Conservation (phyloP, 192 early-diverging fungal genomes). For the Coemansia sp. region DNA sequence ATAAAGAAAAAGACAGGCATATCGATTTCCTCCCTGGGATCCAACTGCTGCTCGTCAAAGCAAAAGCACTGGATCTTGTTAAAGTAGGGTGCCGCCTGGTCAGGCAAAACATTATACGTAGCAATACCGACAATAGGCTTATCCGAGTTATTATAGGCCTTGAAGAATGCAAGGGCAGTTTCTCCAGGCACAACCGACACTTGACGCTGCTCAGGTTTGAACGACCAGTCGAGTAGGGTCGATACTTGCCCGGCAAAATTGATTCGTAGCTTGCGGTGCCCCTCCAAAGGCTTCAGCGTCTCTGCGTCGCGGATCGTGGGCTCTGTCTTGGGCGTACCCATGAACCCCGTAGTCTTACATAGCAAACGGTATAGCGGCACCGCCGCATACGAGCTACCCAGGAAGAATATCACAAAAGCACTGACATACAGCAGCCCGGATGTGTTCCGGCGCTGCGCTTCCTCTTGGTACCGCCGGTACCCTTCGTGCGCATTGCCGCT, state of each 20-base stretch:
- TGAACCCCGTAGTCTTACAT: slow-evolving; percentile 89
- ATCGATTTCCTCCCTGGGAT: slow-evolving; percentile 87
- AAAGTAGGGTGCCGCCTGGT: slow-evolving; percentile 91
- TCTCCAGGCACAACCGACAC: slow-evolving; percentile 93
- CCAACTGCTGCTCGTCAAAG: slow-evolving; percentile 96
- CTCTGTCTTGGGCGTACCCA: slow-evolving; percentile 86
- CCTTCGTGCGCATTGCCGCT: slow-evolving; percentile 26
- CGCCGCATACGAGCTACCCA: slow-evolving; percentile 88
- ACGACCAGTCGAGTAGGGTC: slow-evolving; percentile 83
- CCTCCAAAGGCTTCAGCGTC: slow-evolving; percentile 64
- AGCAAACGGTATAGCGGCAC: slow-evolving; percentile 95
- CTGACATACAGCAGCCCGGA: slow-evolving; percentile 71
- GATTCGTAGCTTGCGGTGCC: slow-evolving; percentile 65
- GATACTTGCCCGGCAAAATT: slow-evolving; percentile 74
- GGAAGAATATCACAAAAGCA: slow-evolving; percentile 77
- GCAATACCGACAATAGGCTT: slow-evolving; percentile 93
- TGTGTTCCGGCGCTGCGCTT: slow-evolving; percentile 38
- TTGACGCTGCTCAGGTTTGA: slow-evolving; percentile 83
- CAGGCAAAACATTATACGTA: slow-evolving; percentile 94
- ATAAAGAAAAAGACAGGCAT: slow-evolving; percentile 98
- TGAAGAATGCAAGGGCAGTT: slow-evolving; percentile 95
- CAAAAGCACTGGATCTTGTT: slow-evolving; percentile 99
- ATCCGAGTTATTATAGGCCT: slow-evolving; percentile 80
- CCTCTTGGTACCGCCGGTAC: slow-evolving; percentile 31
- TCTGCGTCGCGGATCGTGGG: slow-evolving; percentile 59